Evolutionary conservation across 768 basidiomycete species (phyloP).

Genomic region (Strobilomyces dryophilus): DNA sequence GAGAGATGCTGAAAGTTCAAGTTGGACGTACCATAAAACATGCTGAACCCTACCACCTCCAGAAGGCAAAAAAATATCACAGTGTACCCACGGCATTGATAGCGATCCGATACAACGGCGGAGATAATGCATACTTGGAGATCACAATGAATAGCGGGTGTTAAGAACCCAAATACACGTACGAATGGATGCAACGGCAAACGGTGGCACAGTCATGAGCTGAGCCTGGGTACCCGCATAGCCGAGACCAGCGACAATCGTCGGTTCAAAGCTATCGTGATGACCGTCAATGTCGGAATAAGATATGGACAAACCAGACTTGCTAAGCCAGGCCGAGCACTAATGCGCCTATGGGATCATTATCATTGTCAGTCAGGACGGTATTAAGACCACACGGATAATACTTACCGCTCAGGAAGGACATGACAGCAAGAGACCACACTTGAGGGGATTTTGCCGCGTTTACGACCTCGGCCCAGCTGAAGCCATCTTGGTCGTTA

Average conservation of each 20-base stretch:
- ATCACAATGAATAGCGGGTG: not conserved
- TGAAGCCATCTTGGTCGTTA: constrained; percentile 43
- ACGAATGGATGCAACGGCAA: constrained; percentile 18
- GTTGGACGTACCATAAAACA: constrained; percentile 1
- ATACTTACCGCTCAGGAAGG: constrained; percentile 56
- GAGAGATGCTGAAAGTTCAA: too few relatives aligned
- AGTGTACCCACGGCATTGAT: constrained; percentile 46
- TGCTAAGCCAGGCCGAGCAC: constrained; percentile 22
- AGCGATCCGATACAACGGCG: constrained; percentile 51
- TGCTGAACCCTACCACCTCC: constrained; percentile 29
- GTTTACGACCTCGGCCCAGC: constrained; percentile 50
- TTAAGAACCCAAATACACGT: constrained; percentile 32
- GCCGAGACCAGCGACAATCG: constrained; percentile 49
- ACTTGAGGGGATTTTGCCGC: constrained; percentile 53
- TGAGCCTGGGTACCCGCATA: constrained; percentile 51
- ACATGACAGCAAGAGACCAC: constrained; percentile 43
- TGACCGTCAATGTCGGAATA: constrained; percentile 31
- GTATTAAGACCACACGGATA: not conserved
- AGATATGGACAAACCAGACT: constrained; percentile 7
- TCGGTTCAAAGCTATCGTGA: constrained; percentile 56
- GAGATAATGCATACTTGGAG: constrained; percentile 34
- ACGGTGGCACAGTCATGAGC: constrained; percentile 51
- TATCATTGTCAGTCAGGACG: not conserved
- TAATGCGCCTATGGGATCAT: constrained; percentile 12
- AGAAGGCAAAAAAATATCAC: constrained; percentile 42